These are phyloP conservation scores for Schizochytrium sp. DNA, from an alignment of 108 stramenopile genomes.

Conservation along the genomic window DNA sequence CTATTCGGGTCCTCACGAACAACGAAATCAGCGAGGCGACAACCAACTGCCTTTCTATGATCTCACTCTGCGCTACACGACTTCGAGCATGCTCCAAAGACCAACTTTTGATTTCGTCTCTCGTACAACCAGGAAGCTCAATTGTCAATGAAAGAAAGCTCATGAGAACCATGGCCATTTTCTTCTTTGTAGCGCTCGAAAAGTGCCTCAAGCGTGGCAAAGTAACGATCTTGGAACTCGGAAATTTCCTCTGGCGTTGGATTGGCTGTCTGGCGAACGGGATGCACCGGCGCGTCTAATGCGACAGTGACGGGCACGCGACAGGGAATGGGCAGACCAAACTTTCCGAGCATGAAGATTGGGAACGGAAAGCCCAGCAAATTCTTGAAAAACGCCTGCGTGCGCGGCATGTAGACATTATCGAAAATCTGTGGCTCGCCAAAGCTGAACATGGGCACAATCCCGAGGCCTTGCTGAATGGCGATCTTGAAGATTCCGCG, in stretches of 20 bases:
- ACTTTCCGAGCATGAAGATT: not conserved
- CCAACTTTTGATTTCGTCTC: too few species aligned
- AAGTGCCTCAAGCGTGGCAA: not conserved
- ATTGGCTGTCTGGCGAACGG: not conserved
- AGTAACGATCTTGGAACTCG: not conserved
- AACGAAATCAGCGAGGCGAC: too few species aligned
- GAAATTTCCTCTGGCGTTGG: not conserved
- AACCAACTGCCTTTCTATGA: too few species aligned
- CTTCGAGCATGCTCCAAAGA: too few species aligned
- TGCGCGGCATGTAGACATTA: not conserved
- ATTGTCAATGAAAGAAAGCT: not conserved
- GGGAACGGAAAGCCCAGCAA: slow-evolving; percentile 12
- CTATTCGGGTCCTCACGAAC: too few species aligned
- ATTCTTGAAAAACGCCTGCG: not conserved
- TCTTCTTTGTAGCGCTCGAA: not conserved
- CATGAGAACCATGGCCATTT: not conserved
- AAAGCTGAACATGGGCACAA: slow-evolving; percentile 3
- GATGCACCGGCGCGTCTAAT: not conserved
- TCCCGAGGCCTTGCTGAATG: slow-evolving; percentile 1
- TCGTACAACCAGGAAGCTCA: not conserved
- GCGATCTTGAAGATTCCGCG: slow-evolving; percentile 11
- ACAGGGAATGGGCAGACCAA: not conserved
- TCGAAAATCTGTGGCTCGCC: not conserved
- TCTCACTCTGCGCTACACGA: too few species aligned
- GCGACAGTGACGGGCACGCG: not conserved